phyloP scores from a whole-genome alignment of 768 basidiomycete species.

The Russula dissimulans region DNA sequence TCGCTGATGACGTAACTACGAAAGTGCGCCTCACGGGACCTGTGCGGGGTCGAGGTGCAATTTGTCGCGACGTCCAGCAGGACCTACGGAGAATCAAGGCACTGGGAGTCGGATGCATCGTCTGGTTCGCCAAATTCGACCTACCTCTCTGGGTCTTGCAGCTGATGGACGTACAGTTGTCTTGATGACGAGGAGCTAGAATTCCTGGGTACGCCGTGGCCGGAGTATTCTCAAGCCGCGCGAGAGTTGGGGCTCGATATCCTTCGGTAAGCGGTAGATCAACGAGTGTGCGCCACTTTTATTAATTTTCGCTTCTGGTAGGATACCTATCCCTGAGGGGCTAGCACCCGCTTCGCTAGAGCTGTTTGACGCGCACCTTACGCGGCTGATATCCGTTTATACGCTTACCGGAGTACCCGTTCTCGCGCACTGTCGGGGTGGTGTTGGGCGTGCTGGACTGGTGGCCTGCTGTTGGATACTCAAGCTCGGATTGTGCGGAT shows the following conservation, averaged over 20 bases:
- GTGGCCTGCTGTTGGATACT: constrained; percentile 90
- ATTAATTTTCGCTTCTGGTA: constrained; percentile 23
- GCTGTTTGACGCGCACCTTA: constrained; percentile 57
- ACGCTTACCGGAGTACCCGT: constrained; percentile 63
- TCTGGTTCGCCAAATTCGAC: constrained; percentile 48
- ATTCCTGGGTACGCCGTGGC: constrained; percentile 82
- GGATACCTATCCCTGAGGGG: constrained; percentile 86
- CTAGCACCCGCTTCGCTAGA: constrained; percentile 57
- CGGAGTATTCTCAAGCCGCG: constrained; percentile 59
- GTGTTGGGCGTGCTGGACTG: constrained; percentile 87
- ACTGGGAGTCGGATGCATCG: constrained; percentile 67
- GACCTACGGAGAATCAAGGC: constrained; percentile 71
- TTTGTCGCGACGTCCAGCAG: constrained; percentile 71
- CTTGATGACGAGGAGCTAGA: constrained; percentile 78
- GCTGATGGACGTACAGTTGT: constrained; percentile 40
- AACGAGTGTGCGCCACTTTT: neutral
- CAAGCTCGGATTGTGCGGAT: constrained; percentile 83
- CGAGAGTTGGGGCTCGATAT: constrained; percentile 63
- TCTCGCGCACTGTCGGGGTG: constrained; percentile 87
- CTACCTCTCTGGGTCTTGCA: neutral
- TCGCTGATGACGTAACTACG: neutral
- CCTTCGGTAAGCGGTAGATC: constrained; percentile 46
- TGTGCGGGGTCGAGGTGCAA: constrained; percentile 66
- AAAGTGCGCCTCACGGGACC: constrained; percentile 67
- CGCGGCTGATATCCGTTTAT: constrained; percentile 56